Conservation (phyloP, 352 stramenopile genomes). For the Phytophthora hybrid region DNA sequence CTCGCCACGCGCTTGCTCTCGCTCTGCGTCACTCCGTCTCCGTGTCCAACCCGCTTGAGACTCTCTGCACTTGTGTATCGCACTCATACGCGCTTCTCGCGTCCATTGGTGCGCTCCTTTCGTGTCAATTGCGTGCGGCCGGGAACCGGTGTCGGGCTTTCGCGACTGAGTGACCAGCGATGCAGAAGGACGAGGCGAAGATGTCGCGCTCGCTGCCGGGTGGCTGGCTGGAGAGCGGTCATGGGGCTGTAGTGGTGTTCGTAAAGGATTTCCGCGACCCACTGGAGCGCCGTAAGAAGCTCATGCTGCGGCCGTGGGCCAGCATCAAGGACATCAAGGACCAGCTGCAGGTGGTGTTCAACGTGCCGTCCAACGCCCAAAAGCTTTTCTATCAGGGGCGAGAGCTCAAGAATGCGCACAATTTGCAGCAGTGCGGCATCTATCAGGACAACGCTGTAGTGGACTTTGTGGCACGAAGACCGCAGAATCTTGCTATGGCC, state of each 20-base stretch:
- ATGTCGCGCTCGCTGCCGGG: constrained; percentile 79
- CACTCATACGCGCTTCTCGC: not conserved
- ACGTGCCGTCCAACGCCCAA: constrained; percentile 79
- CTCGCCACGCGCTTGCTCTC: not conserved
- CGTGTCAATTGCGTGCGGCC: too few relatives aligned
- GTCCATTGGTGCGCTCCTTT: too few relatives aligned
- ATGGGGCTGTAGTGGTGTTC: constrained; percentile 72
- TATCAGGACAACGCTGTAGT: constrained; percentile 84
- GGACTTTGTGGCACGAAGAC: constrained; percentile 76
- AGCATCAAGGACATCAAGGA: constrained; percentile 90
- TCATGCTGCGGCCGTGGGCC: constrained; percentile 79
- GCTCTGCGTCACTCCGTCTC: not conserved
- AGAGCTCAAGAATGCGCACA: constrained; percentile 87
- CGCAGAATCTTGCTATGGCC: constrained; percentile 61
- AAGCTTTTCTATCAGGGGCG: constrained; percentile 86
- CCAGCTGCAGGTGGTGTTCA: constrained; percentile 86
- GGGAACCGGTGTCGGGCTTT: not conserved
- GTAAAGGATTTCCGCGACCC: constrained; percentile 87
- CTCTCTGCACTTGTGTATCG: too few relatives aligned
- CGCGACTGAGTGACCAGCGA: constrained; percentile 9
- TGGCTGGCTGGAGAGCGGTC: constrained; percentile 80
- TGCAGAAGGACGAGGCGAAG: constrained; percentile 55
- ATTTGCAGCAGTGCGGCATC: constrained; percentile 84
- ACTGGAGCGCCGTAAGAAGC: constrained; percentile 85
- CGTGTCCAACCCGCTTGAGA: too few relatives aligned